Evolutionary conservation across 2,329 filamentous ascomycete species (phyloP).

Genomic region (Ophiosphaerella herpotricha): DNA sequence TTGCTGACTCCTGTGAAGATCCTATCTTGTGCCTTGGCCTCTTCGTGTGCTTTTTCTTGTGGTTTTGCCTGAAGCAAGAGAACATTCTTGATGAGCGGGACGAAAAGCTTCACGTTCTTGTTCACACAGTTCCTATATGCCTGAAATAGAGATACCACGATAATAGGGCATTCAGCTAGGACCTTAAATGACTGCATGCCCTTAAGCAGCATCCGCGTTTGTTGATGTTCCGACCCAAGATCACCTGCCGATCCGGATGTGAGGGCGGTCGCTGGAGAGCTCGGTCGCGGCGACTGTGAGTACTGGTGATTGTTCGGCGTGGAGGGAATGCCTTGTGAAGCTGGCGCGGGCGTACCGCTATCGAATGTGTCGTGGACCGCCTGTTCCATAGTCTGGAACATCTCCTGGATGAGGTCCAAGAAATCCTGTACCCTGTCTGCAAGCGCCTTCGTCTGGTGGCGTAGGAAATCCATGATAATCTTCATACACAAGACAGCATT

Average conservation of each 20-base stretch:
- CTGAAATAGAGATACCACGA: constrained; percentile 97
- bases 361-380: constrained; percentile 97
- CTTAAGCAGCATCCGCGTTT: constrained; percentile 78
- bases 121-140: constrained; percentile 80
- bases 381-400: constrained; percentile 93
- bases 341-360: constrained; percentile 63
- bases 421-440: constrained; percentile 85
- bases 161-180: constrained; percentile 95
- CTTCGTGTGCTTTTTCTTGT: constrained; percentile 87
- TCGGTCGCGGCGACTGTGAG: constrained; percentile 86
- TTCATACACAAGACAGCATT: constrained; percentile 99
- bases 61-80: constrained; percentile 87
- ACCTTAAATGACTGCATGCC: constrained; percentile 99
- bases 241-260: constrained; percentile 73
- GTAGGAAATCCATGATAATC: constrained; percentile 94
- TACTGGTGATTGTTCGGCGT: constrained; percentile 66
- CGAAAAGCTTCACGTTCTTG: constrained; percentile 87
- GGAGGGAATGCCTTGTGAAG: constrained; percentile 62
- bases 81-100: constrained; percentile 90
- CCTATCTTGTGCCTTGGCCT: constrained; percentile 76
- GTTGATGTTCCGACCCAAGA: constrained; percentile 80
- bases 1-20: constrained; percentile 93
- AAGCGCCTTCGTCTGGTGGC: constrained; percentile 85
- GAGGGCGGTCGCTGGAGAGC: constrained; percentile 84
- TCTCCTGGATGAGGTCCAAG: constrained; percentile 87